Evolutionary conservation across 2,329 filamentous ascomycete genomes (phyloP), one percentile per base, ranked within the genome.

Genomic region (Fusarium sp.): DNA sequence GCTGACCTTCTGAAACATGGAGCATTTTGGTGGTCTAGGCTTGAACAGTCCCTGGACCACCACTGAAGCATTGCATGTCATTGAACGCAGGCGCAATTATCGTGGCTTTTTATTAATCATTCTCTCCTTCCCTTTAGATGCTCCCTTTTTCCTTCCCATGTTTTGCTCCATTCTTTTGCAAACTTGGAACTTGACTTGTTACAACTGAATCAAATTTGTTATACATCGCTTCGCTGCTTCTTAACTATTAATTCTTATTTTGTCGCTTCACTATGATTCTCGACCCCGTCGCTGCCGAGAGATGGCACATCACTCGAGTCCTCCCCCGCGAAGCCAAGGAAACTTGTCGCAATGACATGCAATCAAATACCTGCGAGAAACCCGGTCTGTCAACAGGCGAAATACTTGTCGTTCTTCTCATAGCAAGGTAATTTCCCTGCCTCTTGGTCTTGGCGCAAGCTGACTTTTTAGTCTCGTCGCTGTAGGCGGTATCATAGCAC

Each of bases 1-100:
- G 66, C 62, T 60, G 58, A 72, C 53, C 58, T 23, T 70, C 69
- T 72, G 71, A 72, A 74, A 73, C 71, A 73, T 73, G 60, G 51
- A 67, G 58, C 34, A 45, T 51, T 59, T 45, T 28, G 41, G 34
- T 37, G n/a, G 49, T 50, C 63, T 58, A 25, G 49, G 23, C 49
- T 51, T 51, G 34, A 37, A 7, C 34, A n/a, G 34, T 37, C 34
- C 34, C 18, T 37, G 34, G 6, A 37, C 34, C 34, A 37, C 18
- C 34, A 12, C 34, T 37, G 18, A 37, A 37, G 34, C 34, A 37
- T 37, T 37, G 19, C n/a, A 60, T 44, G 58, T 44, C 30, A 43
- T 39, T 53, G n/a, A 61, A n/a, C 11, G 34, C 9, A 51, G 31
- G 49, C 37, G 30, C 31, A 7, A 53, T 53, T 39, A 34, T 66